phyloP scores from a whole-genome alignment of 2,329 filamentous ascomycete species.

The Shiraia sp. region DNA sequence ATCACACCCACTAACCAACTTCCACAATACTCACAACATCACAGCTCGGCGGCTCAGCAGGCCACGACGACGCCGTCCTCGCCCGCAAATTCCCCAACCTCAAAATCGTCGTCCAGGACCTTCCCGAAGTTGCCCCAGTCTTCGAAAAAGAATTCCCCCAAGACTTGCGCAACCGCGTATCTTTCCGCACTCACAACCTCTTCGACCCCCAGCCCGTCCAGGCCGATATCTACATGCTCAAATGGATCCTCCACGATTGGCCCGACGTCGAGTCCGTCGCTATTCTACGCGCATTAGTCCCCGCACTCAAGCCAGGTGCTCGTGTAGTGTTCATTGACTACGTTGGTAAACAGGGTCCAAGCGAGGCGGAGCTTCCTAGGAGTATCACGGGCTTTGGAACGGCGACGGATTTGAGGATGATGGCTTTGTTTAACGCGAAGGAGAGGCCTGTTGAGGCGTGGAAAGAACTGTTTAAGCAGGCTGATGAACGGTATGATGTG shows the following conservation, averaged over 20 bases:
- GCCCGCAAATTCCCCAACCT: conserved; percentile 31
- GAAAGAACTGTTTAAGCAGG: conserved; percentile 50
- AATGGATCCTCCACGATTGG: conserved; percentile 66
- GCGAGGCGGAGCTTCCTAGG: conserved; percentile 29
- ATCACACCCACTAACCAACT: background rate
- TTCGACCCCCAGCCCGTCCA: conserved; percentile 60
- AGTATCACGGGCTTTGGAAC: conserved; percentile 31
- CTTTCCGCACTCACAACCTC: conserved; percentile 59
- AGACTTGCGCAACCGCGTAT: conserved; percentile 30
- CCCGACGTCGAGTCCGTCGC: conserved; percentile 52
- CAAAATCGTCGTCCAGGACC: conserved; percentile 37
- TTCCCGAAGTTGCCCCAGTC: conserved; percentile 27
- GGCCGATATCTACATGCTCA: conserved; percentile 60
- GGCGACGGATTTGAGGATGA: conserved; percentile 55
- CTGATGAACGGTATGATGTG: conserved; percentile 54
- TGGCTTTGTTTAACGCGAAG: conserved; percentile 55
- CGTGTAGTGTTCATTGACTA: conserved; percentile 51
- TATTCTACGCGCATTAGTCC: conserved; percentile 53
- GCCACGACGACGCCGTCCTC: conserved; percentile 36
- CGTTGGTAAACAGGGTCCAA: conserved; percentile 33
- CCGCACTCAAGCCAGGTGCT: conserved; percentile 60
- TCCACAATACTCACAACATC: background rate
- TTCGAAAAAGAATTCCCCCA: conserved; percentile 29
- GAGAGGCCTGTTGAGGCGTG: conserved; percentile 55
- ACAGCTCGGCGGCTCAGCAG: conserved; percentile 35